Base-by-base conservation (phyloP, 768 basidiomycete genomes). In the Suillus paluster region DNA sequence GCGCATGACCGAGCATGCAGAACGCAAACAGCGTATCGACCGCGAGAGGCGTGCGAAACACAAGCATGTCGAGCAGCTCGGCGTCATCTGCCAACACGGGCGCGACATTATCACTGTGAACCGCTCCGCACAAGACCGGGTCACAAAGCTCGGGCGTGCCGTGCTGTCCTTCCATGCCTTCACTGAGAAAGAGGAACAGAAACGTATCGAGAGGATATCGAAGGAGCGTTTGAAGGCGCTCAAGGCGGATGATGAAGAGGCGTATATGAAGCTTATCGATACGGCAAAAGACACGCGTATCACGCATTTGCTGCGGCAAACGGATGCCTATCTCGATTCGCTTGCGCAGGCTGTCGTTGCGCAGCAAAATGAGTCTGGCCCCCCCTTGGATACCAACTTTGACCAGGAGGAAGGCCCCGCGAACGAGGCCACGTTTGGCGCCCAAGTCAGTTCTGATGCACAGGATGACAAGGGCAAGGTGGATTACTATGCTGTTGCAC, bases 261-360 rank as follows among this genome's bases (percentile, higher is more conserved):
- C 94, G n/a, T 99, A 99, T 77, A 90, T 98, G 86, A 95, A 95
- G 73, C 91, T 99, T 70, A 94, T 99, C 70, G 97, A 99, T 75
- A 97, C 96, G 19, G 97, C 97, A 61, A 99, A 99, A 75, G 97
- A 99, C 70, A 98, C 97, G 11, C 91, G 97, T 77, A 98, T 99
- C 77, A 97, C 96, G 0, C 97, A 99, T 77, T 81, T 99, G 30
- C 81, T 99, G 60, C 83, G 90, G 49, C 97, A 99, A 78, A 99
- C 97, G 10, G 97, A 99, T 69, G 69, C 88, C 0, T 99, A 95
- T 78, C 88, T 99, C 68, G 97, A 99, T 72, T 94, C 93, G 9
- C 87, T 99, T 27, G 93, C 97, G 2, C 91, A 95, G 62, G 95
- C 96, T 36, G 96, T 99, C 62, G 84, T 89, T 59, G 91, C 91